Base-by-base conservation (phyloP, 192 early-diverging fungal genomes). In the Diversispora eburnea region DNA sequence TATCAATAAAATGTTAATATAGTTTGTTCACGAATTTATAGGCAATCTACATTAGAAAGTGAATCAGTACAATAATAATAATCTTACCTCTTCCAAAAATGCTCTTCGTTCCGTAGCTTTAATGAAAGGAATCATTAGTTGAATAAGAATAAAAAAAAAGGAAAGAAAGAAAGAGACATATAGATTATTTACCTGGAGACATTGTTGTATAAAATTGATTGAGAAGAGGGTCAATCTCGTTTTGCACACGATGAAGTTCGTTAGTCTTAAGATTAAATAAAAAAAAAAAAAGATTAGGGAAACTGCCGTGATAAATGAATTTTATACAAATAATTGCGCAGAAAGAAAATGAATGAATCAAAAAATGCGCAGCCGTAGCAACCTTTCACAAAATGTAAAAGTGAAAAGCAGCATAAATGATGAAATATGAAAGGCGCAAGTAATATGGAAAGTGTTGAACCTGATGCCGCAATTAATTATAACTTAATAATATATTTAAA, bases 71-170 rank as follows among this genome's bases (percentile, higher is more conserved):
- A 22, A 55, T 17, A n/a, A 19, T 54, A 45, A 71, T n/a, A n/a
- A 45, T 43, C 4, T 48, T 48, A 73, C 72, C 72, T 63, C 60
- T 8, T 73, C 72, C 33, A 73, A 47, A 54, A 73, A 73, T 39
- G 61, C 19, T 25, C 33, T 25, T 64, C 45, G 43, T 54, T 64
- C 72, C 8, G 43, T 45, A 4, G 54, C 68, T 70, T 4, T 10
- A 54, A 54, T 17, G 3, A 17, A 17, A 17, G 8, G 51, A 12
- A 12, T 17, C 17, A 51, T 8, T 9, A 9, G n/a, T 54, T 17
- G n/a, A 17, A 54, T 54, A 10, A 54, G 8, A 54, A 54, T 54
- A 54, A 54, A 54, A 33, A 33, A 33, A n/a, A n/a, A n/a, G n/a
- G n/a, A n/a, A n/a, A n/a, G n/a, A n/a, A n/a, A n/a, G 49, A 33